phyloP scores from a whole-genome alignment of 2,329 filamentous ascomycete genomes.

The Xylogone sp. region DNA sequence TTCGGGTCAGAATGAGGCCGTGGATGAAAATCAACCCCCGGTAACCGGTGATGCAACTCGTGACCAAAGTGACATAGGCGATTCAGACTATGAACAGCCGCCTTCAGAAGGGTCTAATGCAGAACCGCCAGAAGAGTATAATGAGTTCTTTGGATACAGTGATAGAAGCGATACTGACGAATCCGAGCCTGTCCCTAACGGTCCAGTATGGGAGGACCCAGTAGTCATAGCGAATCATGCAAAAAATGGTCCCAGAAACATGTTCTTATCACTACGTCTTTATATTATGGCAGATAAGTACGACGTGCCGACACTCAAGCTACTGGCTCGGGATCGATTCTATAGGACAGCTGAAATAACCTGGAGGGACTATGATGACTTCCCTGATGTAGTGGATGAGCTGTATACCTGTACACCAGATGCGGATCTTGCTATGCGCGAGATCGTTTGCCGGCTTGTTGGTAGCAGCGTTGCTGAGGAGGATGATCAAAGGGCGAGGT shows the following conservation, averaged over 20 bases:
- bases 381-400: constrained; percentile 22
- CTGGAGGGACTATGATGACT: constrained; percentile 9
- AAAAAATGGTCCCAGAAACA: not conserved
- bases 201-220: not conserved
- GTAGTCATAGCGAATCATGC: constrained; percentile 3
- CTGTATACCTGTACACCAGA: constrained; percentile 17
- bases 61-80: not conserved
- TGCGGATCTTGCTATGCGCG: constrained; percentile 16
- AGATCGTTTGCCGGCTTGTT: constrained; percentile 16
- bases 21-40: not conserved
- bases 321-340: constrained; percentile 1
- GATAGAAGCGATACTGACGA: not conserved
- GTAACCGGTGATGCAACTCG: not conserved
- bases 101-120: not conserved
- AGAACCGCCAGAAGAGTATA: not conserved
- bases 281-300: constrained; percentile 19
- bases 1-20: not conserved
- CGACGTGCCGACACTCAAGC: constrained; percentile 13
- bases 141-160: not conserved
- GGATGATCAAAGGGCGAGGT: not conserved
- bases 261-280: not conserved
- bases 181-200: too few species aligned
- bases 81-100: not conserved
- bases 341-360: constrained; percentile 12
- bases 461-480: not conserved